Evolutionary conservation across 257 asterid genomes (phyloP).

Genomic region (Rehmannia glutinosa): DNA sequence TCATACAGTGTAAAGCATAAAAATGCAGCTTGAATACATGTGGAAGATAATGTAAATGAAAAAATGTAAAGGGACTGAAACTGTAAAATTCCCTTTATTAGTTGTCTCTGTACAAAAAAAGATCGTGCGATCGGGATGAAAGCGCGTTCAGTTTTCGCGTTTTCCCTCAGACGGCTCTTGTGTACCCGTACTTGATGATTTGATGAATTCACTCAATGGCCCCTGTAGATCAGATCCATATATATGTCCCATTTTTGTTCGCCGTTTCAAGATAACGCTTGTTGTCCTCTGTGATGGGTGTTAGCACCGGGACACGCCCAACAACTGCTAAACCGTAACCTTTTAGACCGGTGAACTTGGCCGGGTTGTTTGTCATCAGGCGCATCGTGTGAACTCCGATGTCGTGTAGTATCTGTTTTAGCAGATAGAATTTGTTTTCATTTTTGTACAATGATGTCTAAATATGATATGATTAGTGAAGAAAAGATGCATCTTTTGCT

Average conservation of each 20-base stretch:
- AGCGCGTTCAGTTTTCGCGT: too few species aligned
- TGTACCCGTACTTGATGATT: conserved; percentile 25
- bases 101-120: too few species aligned
- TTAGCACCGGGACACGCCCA: conserved; percentile 71
- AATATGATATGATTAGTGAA: too few species aligned
- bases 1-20: too few species aligned
- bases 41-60: too few species aligned
- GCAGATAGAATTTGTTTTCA: background rate
- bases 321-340: conserved; percentile 82
- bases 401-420: conserved; percentile 62
- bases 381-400: conserved; percentile 78
- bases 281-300: conserved; percentile 82
- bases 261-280: conserved; percentile 61
- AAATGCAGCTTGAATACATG: too few species aligned
- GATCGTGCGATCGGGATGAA: background rate
- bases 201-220: conserved; percentile 32
- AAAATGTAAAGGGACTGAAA: too few species aligned
- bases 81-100: too few species aligned
- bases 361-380: conserved; percentile 89
- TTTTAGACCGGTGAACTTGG: conserved; percentile 65
- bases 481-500: too few species aligned
- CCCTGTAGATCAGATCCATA: conserved; percentile 59
- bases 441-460: too few species aligned
- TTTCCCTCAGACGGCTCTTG: too few species aligned
- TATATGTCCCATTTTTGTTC: conserved; percentile 74